phyloP scores from a whole-genome alignment of 2,329 filamentous ascomycete species.

The Talaromyces sp. region DNA sequence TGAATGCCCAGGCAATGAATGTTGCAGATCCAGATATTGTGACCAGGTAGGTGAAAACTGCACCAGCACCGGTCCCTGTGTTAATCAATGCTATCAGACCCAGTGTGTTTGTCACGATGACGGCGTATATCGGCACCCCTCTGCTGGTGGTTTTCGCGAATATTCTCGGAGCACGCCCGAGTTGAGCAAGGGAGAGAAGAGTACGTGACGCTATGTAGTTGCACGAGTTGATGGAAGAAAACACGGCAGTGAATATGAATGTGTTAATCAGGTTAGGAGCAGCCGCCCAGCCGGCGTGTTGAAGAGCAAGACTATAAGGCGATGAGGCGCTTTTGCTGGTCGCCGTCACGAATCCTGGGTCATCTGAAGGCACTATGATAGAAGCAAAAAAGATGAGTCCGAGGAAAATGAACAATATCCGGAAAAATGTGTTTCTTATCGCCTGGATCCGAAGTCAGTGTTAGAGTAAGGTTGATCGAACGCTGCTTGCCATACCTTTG shows the following conservation, averaged over 20 bases:
- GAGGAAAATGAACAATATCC: slow-evolving; percentile 59
- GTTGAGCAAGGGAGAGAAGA: slow-evolving; percentile 58
- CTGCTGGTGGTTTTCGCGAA: slow-evolving; percentile 36
- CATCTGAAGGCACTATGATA: slow-evolving; percentile 62
- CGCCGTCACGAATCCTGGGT: slow-evolving; percentile 47
- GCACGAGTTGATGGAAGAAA: slow-evolving; percentile 38
- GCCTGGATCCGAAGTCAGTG: slow-evolving; percentile 40
- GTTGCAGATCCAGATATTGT: slow-evolving; percentile 25
- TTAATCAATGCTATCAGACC: slow-evolving; percentile 66
- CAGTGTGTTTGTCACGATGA: slow-evolving; percentile 43
- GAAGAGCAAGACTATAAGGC: slow-evolving; percentile 38
- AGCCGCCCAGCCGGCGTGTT: slow-evolving; percentile 27
- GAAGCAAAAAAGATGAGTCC: slow-evolving; percentile 59
- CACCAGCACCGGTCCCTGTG: slow-evolving; percentile 55
- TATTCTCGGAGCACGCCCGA: slow-evolving; percentile 38
- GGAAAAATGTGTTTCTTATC: slow-evolving; percentile 70
- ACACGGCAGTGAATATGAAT: slow-evolving; percentile 35
- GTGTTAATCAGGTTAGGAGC: slow-evolving; percentile 36
- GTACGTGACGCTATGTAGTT: slow-evolving; percentile 55
- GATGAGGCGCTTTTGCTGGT: slow-evolving; percentile 28
- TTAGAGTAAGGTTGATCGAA: background rate
- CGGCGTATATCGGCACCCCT: slow-evolving; percentile 40
- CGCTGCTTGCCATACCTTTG: slow-evolving; percentile 25
- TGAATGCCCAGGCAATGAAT: slow-evolving; percentile 11
- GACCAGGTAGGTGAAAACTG: slow-evolving; percentile 47